Evolutionary conservation across 2,329 filamentous ascomycete species (phyloP).

Genomic region (Colletotrichum tropicicola): DNA sequence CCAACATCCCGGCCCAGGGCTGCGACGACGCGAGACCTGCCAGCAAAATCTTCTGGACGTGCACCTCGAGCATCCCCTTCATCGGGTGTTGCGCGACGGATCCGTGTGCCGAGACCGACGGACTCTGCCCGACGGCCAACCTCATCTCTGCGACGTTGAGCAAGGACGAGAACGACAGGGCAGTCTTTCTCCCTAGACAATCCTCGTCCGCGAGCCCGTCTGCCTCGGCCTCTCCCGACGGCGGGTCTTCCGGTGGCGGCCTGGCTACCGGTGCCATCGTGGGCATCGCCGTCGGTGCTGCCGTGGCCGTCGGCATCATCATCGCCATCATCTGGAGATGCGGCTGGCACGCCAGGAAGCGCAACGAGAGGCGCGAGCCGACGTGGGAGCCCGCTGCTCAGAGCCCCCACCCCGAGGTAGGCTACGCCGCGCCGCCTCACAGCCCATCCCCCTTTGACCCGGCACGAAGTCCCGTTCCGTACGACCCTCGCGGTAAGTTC

Average conservation of each 20-base stretch:
- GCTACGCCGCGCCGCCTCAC: constrained; percentile 7
- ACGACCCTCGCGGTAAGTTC: too few species aligned
- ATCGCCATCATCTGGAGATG: constrained; percentile 25
- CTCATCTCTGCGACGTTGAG: constrained; percentile 39
- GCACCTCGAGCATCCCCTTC: constrained; percentile 42
- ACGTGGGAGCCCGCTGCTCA: constrained; percentile 15
- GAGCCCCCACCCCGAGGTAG: constrained; percentile 19
- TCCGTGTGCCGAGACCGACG: constrained; percentile 38
- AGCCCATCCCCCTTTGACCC: constrained; percentile 12
- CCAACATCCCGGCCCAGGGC: constrained; percentile 40
- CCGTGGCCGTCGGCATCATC: constrained; percentile 17
- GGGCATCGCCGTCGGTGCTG: constrained; percentile 33
- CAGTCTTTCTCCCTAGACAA: constrained; percentile 22
- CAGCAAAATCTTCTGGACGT: constrained; percentile 44
- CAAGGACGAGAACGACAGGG: constrained; percentile 22
- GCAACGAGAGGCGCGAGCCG: constrained; percentile 24
- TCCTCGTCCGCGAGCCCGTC: neutral
- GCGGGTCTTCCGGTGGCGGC: neutral
- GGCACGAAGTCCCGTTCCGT: neutral
- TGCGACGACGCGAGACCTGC: constrained; percentile 36
- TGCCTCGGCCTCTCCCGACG: neutral
- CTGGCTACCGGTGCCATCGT: constrained; percentile 28
- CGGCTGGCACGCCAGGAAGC: constrained; percentile 25
- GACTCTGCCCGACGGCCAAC: constrained; percentile 35
- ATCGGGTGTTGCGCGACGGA: constrained; percentile 48